Base-by-base conservation (phyloP, 495 filamentous ascomycete genomes). In the Neurospora sp. region DNA sequence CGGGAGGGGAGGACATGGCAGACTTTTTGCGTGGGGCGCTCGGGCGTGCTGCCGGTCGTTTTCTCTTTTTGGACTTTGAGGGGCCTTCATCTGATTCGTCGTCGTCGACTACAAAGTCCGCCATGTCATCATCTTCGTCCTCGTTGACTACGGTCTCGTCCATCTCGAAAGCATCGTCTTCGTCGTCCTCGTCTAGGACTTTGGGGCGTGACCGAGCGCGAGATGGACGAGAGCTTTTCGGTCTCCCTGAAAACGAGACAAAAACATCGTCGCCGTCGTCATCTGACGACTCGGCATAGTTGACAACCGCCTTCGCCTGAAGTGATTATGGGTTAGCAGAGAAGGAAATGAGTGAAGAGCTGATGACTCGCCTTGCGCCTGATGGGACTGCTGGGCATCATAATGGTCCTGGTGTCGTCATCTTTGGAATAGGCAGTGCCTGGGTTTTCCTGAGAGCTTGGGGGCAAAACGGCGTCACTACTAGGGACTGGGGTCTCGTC, bases 21-120 rank as follows among this genome's bases (percentile, higher is more conserved):
- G 90, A 83, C 44, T 87, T 85, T 76, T 92, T 92, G 71, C 84
- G 86, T 12, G 86, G 79, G n/a, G 83, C 81, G 23, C 86, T 77
- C 18, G 89, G 70, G 72, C 84, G 86, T 3, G 83, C 73, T 39
- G 86, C 79, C 3, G 90, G 84, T 69, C 90, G 86, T 79, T 95
- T 96, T 73, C 91, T 86, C 78, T 96, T 97, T 79, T 90, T 91
- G 5, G 88, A 79, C 72, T 75, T 85, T 4, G 86, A 82, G 11
- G 86, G 83, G 14, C 80, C 87, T 72, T 94, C 92, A 16, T 62
- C 54, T 7, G 54, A 62, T n/a, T 92, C 93, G 31, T 96, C 92
- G 62, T 96, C 94, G 62, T 94, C 93, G 27, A 93, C 94, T 69
- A 96, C 83, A 77, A 97, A 97, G 78, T 97, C 93, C 72, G 90